Percentiles rank a stretch among this genome's conserved stretches.
These are phyloP conservation scores for Alloteropsis semialata DNA, from an alignment of 176 grass and related monocot species.

Conservation along the genomic window DNA sequence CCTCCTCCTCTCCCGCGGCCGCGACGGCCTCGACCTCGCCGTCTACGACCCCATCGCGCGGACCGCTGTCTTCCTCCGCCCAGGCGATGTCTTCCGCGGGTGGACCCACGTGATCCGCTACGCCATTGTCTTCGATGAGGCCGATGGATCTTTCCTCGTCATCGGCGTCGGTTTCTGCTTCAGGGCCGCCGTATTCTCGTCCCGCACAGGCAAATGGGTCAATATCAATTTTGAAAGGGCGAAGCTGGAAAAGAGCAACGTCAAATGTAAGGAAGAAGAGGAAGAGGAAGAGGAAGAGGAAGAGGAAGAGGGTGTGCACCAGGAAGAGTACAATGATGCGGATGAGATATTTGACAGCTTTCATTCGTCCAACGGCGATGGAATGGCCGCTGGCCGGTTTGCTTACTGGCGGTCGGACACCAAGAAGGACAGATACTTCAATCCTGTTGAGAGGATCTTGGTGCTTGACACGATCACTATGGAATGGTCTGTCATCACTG, in stretches of 20 bases:
- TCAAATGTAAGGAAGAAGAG: too few species aligned
- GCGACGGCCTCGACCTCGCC: background rate
- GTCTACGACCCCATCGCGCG: constrained; percentile 28
- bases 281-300: too few species aligned
- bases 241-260: too few species aligned
- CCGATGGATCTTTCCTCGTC: constrained; percentile 15
- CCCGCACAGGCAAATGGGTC: constrained; percentile 10
- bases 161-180: background rate
- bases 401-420: background rate
- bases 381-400: background rate
- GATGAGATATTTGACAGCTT: too few species aligned
- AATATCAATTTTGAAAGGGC: background rate
- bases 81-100: background rate
- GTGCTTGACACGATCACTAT: constrained; percentile 9
- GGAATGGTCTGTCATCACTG: background rate
- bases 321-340: too few species aligned
- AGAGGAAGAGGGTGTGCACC: too few species aligned
- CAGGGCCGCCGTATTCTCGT: background rate
- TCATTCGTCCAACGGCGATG: background rate
- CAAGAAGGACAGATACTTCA: background rate
- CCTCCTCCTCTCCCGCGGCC: constrained; percentile 22
- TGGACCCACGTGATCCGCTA: background rate
- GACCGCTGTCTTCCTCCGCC: background rate
- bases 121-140: constrained; percentile 12
- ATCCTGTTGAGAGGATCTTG: background rate